These are phyloP conservation scores for Sphagnum magellanicum DNA, from an alignment of 228 moss, liverwort and hornwort genomes.

Conservation along the genomic window DNA sequence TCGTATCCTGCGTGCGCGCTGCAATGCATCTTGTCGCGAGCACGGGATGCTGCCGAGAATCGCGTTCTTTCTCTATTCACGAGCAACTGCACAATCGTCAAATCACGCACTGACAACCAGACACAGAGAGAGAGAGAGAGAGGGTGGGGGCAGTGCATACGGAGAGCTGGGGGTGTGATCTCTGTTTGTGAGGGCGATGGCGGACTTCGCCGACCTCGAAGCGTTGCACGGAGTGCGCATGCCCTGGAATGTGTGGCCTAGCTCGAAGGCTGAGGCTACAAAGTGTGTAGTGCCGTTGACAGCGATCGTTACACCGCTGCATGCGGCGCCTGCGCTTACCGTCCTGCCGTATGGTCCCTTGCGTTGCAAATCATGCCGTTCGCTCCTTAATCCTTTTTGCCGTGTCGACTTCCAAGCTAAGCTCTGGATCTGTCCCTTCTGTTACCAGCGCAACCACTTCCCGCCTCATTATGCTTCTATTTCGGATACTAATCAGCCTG, in stretches of 20 bases:
- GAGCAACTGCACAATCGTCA: too few relatives aligned
- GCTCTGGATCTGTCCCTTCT: slow-evolving; percentile 99
- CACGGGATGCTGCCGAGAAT: too few relatives aligned
- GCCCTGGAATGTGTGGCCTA: slow-evolving; percentile 97
- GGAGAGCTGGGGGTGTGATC: background rate
- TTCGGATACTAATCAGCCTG: slow-evolving; percentile 70
- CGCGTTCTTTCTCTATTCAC: too few relatives aligned
- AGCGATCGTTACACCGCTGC: slow-evolving; percentile 79
- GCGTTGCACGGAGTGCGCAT: slow-evolving; percentile 80
- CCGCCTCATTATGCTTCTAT: slow-evolving; percentile 89
- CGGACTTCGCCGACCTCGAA: slow-evolving; percentile 85
- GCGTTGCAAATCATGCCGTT: slow-evolving; percentile 86
- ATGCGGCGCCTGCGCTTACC: slow-evolving; percentile 38
- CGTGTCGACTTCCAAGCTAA: slow-evolving; percentile 94
- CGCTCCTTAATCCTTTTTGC: slow-evolving; percentile 85
- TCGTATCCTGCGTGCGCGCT: too few relatives aligned
- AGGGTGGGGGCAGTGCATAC: background rate
- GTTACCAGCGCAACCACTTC: slow-evolving; percentile 94
- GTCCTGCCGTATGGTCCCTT: slow-evolving; percentile 73
- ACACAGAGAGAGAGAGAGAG: background rate
- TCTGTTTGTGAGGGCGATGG: slow-evolving; percentile 39
- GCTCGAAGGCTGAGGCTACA: slow-evolving; percentile 76
- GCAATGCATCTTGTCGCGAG: too few relatives aligned
- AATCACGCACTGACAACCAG: background rate
- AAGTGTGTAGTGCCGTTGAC: slow-evolving; percentile 90